phyloP scores from a whole-genome alignment of 2,329 filamentous ascomycete genomes.

The Tricladium varicosporioides region DNA sequence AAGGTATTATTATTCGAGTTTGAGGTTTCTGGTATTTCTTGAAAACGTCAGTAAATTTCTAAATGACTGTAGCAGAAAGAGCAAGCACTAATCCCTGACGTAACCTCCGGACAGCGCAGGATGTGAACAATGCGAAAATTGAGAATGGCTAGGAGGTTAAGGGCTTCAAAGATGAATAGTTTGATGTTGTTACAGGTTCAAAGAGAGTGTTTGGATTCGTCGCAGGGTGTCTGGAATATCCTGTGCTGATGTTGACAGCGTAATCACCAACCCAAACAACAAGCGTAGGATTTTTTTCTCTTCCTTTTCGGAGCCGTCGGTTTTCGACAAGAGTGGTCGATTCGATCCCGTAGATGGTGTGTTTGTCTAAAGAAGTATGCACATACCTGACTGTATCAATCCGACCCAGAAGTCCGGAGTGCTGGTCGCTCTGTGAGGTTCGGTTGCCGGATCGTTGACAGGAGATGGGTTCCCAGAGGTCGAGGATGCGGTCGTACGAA shows the following conservation, averaged over 20 bases:
- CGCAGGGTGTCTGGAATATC: too few species aligned
- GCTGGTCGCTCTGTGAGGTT: neutral
- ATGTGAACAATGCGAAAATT: neutral
- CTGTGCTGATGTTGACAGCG: too few species aligned
- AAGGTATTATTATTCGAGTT: conserved; percentile 16
- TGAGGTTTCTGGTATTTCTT: conserved; percentile 18
- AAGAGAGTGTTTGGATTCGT: too few species aligned
- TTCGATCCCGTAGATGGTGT: too few species aligned
- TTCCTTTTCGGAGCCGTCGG: too few species aligned
- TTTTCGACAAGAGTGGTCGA: too few species aligned
- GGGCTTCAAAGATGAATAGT: neutral
- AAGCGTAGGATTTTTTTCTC: too few species aligned
- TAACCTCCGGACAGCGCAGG: conserved; percentile 11
- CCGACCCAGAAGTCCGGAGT: neutral
- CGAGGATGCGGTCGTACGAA: neutral
- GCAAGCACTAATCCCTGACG: conserved; percentile 17
- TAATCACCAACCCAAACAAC: too few species aligned
- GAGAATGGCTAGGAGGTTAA: neutral
- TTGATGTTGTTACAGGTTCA: too few species aligned
- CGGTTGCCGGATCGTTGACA: neutral
- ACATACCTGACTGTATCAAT: conserved; percentile 6
- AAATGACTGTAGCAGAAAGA: conserved; percentile 7
- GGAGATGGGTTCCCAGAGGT: neutral
- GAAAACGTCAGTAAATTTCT: conserved; percentile 17
- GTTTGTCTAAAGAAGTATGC: too few species aligned